Evolutionary conservation across 1,284 basidiomycete genomes (phyloP).

Genomic region (Salmacisia buchloeana): DNA sequence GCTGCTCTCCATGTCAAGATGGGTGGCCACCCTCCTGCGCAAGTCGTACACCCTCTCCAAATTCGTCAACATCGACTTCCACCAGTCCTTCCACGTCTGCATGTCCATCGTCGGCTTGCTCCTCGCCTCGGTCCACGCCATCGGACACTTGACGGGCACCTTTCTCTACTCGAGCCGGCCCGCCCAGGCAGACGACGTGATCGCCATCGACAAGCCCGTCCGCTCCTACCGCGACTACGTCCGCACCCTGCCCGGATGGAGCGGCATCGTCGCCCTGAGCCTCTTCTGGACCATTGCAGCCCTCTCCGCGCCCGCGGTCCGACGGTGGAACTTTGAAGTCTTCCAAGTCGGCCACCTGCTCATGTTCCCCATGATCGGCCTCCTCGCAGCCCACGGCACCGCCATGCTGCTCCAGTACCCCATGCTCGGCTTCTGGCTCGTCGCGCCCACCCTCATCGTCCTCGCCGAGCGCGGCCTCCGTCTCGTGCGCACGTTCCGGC

Average conservation of each 20-base stretch:
- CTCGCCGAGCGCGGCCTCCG: conserved; percentile 8
- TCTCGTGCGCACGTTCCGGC: background rate
- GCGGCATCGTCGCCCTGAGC: conserved; percentile 8
- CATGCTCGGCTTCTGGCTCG: conserved; percentile 12
- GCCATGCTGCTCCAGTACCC: conserved; percentile 11
- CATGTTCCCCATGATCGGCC: conserved; percentile 16
- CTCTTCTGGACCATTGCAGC: conserved; percentile 12
- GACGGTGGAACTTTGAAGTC: conserved; percentile 6
- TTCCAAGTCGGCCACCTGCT: conserved; percentile 17
- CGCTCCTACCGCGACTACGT: conserved; percentile 7
- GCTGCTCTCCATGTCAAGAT: conserved; percentile 11
- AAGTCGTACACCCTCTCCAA: background rate
- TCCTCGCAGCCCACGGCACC: conserved; percentile 13
- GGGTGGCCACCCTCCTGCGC: background rate
- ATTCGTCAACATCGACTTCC: background rate
- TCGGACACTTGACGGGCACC: conserved; percentile 13
- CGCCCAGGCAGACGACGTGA: conserved; percentile 5
- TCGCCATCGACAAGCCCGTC: background rate
- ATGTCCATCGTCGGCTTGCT: background rate
- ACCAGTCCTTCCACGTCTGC: background rate
- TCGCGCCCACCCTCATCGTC: conserved; percentile 9
- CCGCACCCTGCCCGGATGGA: conserved; percentile 1
- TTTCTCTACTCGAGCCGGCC: conserved; percentile 10
- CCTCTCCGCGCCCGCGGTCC: background rate
- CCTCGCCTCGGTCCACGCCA: conserved; percentile 6